These are phyloP conservation scores for Penicilliopsis zonata DNA, from an alignment of 495 filamentous ascomycete genomes.

Conservation along the genomic window DNA sequence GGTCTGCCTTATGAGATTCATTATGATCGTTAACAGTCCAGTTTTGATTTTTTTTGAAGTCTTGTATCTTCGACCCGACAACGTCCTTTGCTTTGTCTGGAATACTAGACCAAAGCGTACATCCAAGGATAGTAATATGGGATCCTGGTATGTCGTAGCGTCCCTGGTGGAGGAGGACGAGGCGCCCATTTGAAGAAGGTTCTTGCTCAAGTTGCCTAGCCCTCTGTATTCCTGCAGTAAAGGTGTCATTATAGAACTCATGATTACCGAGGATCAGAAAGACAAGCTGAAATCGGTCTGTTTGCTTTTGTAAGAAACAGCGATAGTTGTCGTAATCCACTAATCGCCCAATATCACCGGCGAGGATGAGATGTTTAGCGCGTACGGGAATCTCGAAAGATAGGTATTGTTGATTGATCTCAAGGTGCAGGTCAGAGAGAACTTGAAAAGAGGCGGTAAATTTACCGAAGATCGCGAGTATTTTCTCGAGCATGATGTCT, in stretches of 20 bases:
- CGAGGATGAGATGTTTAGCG: slow-evolving; percentile 41
- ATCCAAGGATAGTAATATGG: slow-evolving; percentile 39
- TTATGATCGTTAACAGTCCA: slow-evolving; percentile 42
- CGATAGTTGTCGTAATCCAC: slow-evolving; percentile 39
- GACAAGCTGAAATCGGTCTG: slow-evolving; percentile 27
- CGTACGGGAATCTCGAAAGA: slow-evolving; percentile 32
- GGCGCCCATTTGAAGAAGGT: slow-evolving; percentile 23
- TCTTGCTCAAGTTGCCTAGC: slow-evolving; percentile 34
- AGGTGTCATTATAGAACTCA: slow-evolving; percentile 40
- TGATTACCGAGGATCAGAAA: slow-evolving; percentile 48
- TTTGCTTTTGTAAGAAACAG: slow-evolving; percentile 36
- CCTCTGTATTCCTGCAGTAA: slow-evolving; percentile 21
- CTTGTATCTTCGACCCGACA: slow-evolving; percentile 29
- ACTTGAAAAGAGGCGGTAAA: slow-evolving; percentile 29
- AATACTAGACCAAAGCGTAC: slow-evolving; percentile 43
- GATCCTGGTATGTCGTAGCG: slow-evolving; percentile 28
- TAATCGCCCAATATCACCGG: slow-evolving; percentile 46
- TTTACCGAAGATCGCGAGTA: slow-evolving; percentile 4
- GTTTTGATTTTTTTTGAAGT: slow-evolving; percentile 36
- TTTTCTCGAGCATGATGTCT: slow-evolving; percentile 7
- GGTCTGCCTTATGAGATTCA: slow-evolving; percentile 25
- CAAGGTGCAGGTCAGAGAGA: slow-evolving; percentile 47
- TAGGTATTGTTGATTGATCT: slow-evolving; percentile 38
- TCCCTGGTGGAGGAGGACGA: slow-evolving; percentile 34
- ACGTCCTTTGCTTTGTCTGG: slow-evolving; percentile 19